Evolutionary conservation across 2,329 filamentous ascomycete genomes (phyloP).

Genomic region (Monilinia fructicola): DNA sequence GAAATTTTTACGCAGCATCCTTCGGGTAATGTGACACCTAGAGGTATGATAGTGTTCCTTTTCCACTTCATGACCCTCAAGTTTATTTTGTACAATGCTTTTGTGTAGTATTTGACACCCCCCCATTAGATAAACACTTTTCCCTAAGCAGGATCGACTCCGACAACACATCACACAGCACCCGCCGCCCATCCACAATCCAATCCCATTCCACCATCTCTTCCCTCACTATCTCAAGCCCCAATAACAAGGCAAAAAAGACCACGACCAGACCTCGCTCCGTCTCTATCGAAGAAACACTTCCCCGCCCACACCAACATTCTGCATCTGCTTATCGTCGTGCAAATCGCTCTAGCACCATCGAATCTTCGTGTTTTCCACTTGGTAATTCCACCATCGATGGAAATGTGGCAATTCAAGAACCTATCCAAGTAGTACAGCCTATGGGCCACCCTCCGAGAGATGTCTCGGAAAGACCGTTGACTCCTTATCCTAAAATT

Average conservation of each 20-base stretch:
- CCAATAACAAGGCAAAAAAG: background rate
- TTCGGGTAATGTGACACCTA: background rate
- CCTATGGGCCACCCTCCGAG: slow-evolving; percentile 6
- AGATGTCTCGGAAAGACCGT: slow-evolving; percentile 23
- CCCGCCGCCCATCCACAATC: slow-evolving; percentile 5
- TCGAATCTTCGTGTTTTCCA: slow-evolving; percentile 19
- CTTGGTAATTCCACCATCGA: background rate
- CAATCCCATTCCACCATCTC: background rate
- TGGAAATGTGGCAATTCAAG: too few species aligned
- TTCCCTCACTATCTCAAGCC: background rate
- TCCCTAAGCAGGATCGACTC: background rate
- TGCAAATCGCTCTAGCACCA: slow-evolving; percentile 21
- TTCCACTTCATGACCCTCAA: background rate
- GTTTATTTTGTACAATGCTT: background rate
- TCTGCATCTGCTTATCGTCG: slow-evolving; percentile 9
- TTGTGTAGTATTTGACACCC: background rate
- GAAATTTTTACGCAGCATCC: too few species aligned
- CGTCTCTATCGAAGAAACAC: slow-evolving; percentile 21
- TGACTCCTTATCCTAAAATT: slow-evolving; percentile 28
- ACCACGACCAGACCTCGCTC: slow-evolving; percentile 11
- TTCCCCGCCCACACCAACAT: slow-evolving; percentile 10
- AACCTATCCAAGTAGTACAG: background rate
- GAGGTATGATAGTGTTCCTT: background rate
- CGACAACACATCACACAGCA: slow-evolving; percentile 2
- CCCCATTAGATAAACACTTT: background rate